Base-by-base conservation (phyloP, 148 eudicot species). In the Camellia sinensis region DNA sequence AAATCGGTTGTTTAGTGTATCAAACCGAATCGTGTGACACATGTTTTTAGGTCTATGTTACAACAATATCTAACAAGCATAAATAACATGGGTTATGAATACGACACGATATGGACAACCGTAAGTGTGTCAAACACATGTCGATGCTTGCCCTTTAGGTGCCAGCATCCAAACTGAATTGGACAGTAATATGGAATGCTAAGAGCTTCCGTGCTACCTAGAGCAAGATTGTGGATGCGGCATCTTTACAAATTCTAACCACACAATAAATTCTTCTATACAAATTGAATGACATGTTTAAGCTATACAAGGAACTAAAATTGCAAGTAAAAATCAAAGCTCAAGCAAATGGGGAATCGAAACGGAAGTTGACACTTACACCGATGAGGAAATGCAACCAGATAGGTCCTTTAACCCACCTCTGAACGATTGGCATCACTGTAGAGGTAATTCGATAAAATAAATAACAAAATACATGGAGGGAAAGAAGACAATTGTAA, bases 371-470 rank as follows among this genome's bases (percentile, higher is more conserved):
- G 19, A 71, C 40, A 89, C 98, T 89, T 87, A 95, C 97, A 77
- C 97, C 98, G 83, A 95, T 73, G 53, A 95, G 92, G 78, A 95
- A 95, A 78, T 95, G 97, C 87, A 95, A 84, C 98, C 94, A 95
- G 90, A 95, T 95, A 44, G 98, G 97, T 76, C 97, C 93, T 87
- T 85, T 95, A 67, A 95, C 82, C 84, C 85, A 86, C 87, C 85
- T 90, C 77, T 80, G 89, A 62, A 95, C 97, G 70, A 83, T 78
- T 48, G 97, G 98, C 98, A 95, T 93, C 61, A 90, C 98, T 95
- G 93, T 75, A 83, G 37, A 29, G 37, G 37, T 29, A 29, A 29
- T 29, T 29, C 1, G 37, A 29, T 29, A 29, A 29, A 29, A 29
- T 37, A 46, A 48, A 69, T 52, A 80, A 43, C 17, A 12, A 44